Evolutionary conservation across 1,284 basidiomycete genomes (phyloP).

Genomic region (Cystobasidium pallidum): DNA sequence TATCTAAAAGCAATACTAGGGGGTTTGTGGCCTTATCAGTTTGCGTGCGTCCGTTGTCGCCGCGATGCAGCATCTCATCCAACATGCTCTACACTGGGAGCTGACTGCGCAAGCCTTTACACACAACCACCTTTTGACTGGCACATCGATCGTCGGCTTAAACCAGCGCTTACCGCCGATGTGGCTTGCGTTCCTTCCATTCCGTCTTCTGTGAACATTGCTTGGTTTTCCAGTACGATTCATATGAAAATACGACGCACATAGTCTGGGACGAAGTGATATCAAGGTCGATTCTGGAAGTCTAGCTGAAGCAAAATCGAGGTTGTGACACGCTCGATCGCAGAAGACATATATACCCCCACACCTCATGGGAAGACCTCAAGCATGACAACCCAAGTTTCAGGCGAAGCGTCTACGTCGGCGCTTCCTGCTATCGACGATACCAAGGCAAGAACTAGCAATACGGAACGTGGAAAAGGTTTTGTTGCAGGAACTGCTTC

Average conservation of each 20-base stretch:
- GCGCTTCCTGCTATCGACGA: not conserved
- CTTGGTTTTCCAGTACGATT: not conserved
- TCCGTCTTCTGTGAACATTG: not conserved
- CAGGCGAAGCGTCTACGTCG: conserved; percentile 4
- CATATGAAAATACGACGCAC: not conserved
- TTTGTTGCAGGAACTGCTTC: conserved; percentile 57
- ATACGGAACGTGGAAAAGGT: conserved; percentile 51
- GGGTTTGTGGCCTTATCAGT: not conserved
- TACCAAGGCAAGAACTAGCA: not conserved
- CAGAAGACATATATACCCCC: not conserved
- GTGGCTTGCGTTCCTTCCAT: not conserved
- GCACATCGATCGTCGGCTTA: not conserved
- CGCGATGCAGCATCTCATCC: too few relatives aligned
- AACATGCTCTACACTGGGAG: too few relatives aligned
- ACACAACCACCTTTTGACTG: too few relatives aligned
- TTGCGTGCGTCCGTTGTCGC: not conserved
- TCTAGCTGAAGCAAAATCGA: too few relatives aligned
- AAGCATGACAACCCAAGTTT: not conserved
- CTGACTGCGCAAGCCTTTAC: too few relatives aligned
- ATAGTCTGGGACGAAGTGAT: too few relatives aligned
- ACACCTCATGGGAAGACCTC: not conserved
- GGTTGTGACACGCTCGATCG: not conserved
- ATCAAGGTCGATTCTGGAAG: too few relatives aligned
- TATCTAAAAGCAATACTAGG: not conserved
- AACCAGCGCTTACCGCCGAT: not conserved